Conservation (phyloP, 805 yeast genomes). For the Blastobotrys mokoenaii region DNA sequence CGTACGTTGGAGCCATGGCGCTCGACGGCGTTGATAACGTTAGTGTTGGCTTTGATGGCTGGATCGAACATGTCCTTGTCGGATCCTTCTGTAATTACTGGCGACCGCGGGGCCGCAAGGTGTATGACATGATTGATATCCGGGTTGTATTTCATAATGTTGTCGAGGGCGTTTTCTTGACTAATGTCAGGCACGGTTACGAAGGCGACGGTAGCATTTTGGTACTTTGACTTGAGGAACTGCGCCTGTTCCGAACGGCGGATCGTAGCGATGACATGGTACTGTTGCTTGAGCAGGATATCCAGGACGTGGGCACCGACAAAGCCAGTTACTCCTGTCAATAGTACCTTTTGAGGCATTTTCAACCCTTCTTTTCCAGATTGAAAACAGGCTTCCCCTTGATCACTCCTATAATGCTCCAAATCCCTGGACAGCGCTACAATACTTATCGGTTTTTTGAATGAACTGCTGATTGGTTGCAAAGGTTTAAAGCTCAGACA, state of each 20-base stretch:
- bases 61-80: constrained; percentile 48
- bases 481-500: too few species aligned
- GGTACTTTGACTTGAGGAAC: constrained; percentile 15
- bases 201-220: constrained; percentile 30
- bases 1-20: constrained; percentile 34
- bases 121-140: constrained; percentile 50
- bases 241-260: constrained; percentile 33
- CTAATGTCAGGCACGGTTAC: constrained; percentile 43
- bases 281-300: constrained; percentile 32
- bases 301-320: constrained; percentile 39
- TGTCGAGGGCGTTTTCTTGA: constrained; percentile 26
- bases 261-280: constrained; percentile 39
- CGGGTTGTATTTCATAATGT: constrained; percentile 35
- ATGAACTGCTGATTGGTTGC: too few species aligned
- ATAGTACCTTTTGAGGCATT: constrained; percentile 23
- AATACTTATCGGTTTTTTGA: too few species aligned
- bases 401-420: too few species aligned
- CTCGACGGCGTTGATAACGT: constrained; percentile 42
- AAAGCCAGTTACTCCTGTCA: constrained; percentile 45
- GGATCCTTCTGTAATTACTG: constrained; percentile 20
- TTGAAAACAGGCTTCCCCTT: too few species aligned
- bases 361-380: too few species aligned
- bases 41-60: constrained; percentile 46
- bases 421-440: too few species aligned
- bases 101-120: constrained; percentile 53